Conservation (phyloP, 768 basidiomycete species). For the Russula ochroleuca region DNA sequence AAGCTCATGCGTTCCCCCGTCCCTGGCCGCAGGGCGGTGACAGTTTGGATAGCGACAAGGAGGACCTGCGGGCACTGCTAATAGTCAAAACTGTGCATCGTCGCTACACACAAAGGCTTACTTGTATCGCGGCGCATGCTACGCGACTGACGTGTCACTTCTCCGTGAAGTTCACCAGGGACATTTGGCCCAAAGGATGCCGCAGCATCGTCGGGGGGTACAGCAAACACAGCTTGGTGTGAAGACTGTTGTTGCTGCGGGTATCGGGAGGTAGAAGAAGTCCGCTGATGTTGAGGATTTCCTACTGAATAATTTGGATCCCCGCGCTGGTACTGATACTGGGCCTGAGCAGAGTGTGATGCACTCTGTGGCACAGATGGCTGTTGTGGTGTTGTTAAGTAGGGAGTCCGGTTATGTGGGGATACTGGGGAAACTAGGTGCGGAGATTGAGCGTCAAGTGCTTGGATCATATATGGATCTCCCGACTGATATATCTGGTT, state of each 20-base stretch:
- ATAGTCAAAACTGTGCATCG: background rate
- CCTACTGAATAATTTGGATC: background rate
- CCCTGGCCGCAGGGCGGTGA: background rate
- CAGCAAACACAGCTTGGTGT: too few relatives aligned
- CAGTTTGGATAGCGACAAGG: conserved; percentile 4
- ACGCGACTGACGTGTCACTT: background rate
- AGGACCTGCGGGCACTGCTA: background rate
- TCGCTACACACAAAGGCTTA: background rate
- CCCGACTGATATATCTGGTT: background rate
- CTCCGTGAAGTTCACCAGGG: background rate
- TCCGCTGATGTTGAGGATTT: background rate
- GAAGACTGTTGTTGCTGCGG: background rate
- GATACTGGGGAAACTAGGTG: background rate
- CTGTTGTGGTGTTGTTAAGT: background rate
- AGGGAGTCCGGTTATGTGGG: background rate
- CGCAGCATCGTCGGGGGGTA: background rate
- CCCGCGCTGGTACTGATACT: background rate
- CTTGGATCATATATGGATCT: background rate
- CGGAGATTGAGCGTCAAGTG: background rate
- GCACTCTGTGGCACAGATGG: background rate
- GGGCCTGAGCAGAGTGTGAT: background rate
- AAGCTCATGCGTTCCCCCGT: background rate
- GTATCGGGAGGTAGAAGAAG: background rate
- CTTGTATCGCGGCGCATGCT: background rate
- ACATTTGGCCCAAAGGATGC: background rate